Evolutionary conservation across 108 stramenopile genomes (phyloP).

Genomic region (Skeletonema menzelii): DNA sequence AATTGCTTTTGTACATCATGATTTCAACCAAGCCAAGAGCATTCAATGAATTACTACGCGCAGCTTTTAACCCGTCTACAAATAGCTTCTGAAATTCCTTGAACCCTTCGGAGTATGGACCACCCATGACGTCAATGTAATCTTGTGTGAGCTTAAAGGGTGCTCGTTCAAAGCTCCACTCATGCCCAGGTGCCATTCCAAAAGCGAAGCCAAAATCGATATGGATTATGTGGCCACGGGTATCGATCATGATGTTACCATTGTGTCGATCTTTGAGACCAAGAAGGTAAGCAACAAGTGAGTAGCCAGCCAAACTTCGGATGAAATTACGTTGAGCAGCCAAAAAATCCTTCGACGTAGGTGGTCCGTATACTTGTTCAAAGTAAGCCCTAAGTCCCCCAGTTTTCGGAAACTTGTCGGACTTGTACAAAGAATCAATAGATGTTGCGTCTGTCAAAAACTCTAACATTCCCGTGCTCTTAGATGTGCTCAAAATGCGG

Average conservation of each 20-base stretch:
- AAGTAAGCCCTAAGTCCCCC: constrained; percentile 89
- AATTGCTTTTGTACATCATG: constrained; percentile 96
- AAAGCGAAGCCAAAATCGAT: constrained; percentile 99
- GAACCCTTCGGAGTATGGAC: constrained; percentile 64
- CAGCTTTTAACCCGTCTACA: constrained; percentile 81
- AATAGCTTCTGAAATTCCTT: constrained; percentile 84
- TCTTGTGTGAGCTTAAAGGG: constrained; percentile 98
- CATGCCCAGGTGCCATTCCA: constrained; percentile 96
- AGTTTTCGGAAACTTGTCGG: constrained; percentile 80
- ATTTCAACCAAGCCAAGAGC: constrained; percentile 95
- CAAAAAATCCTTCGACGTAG: constrained; percentile 75
- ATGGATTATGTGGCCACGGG: constrained; percentile 92
- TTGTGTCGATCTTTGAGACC: constrained; percentile 99
- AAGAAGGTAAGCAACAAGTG: constrained; percentile 91
- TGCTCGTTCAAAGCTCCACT: constrained; percentile 95
- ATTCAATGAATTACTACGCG: constrained; percentile 75
- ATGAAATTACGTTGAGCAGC: constrained; percentile 91
- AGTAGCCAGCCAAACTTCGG: constrained; percentile 90
- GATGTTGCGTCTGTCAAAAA: constrained; percentile 91
- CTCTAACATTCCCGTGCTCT: constrained; percentile 92
- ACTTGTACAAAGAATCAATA: constrained; percentile 95
- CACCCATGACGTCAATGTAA: constrained; percentile 96
- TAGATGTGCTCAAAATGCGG: constrained; percentile 92
- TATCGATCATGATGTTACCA: constrained; percentile 99
- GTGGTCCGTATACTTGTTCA: constrained; percentile 85